Evolutionary conservation across 495 filamentous ascomycete species (phyloP).

Genomic region (Aspergillus homomorphus): DNA sequence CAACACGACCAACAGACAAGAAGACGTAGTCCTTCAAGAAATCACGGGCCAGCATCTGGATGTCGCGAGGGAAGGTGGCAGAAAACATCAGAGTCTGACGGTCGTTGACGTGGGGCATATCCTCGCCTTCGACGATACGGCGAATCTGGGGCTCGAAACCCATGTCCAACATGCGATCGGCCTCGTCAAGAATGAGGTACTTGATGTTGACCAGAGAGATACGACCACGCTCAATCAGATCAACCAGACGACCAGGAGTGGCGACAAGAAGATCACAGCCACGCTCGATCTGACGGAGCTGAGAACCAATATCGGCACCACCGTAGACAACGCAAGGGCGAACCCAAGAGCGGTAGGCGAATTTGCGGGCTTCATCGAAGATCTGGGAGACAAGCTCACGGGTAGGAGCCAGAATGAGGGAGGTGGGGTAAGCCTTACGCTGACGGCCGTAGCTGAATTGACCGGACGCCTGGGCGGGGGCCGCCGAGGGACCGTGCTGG

Average conservation of each 20-base stretch:
- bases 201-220: conserved; percentile 97
- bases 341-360: conserved; percentile 98
- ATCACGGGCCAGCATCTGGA: conserved; percentile 96
- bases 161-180: conserved; percentile 99
- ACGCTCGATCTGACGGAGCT: conserved; percentile 95
- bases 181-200: conserved; percentile 98
- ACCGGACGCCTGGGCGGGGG: conserved; percentile 56
- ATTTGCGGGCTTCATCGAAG: conserved; percentile 95
- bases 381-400: conserved; percentile 98
- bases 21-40: conserved; percentile 99
- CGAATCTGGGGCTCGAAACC: conserved; percentile 99
- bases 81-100: conserved; percentile 99
- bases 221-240: conserved; percentile 96
- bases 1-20: conserved; percentile 96
- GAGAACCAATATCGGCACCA: conserved; percentile 95
- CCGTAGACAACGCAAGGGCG: conserved; percentile 97
- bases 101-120: conserved; percentile 81
- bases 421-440: conserved; percentile 94
- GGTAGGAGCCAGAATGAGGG: conserved; percentile 91
- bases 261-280: conserved; percentile 97
- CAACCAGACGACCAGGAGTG: conserved; percentile 93
- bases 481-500: conserved; percentile 73
- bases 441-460: conserved; percentile 74
- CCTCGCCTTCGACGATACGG: conserved; percentile 94
- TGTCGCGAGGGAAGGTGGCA: conserved; percentile 96